Base-by-base conservation (phyloP, 2,329 filamentous ascomycete species). In the Podosphaera aphanis region DNA sequence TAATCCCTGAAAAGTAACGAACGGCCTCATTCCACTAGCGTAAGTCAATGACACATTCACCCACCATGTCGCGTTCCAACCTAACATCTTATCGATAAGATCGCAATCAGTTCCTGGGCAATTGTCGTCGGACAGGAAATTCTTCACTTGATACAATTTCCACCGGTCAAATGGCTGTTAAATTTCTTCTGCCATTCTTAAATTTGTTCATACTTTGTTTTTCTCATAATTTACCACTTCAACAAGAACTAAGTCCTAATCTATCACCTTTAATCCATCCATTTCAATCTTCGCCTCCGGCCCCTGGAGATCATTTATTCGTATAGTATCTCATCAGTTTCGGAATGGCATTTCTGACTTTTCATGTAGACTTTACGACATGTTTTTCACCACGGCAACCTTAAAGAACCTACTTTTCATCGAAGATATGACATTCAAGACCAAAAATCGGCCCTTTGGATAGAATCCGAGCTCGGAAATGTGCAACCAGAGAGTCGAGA, bases 371-470 rank as follows among this genome's bases (percentile, higher is more conserved):
- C 70, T 5, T 72, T 98, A 47, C 78, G 84, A 55, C 88, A 98
- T 62, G 78, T 95, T 56, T 90, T 83, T 63, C 86, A 94, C 60
- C 86, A 93, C 63, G 88, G 88, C 48, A 81, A 83, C 36, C 73
- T 88, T 60, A 66, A 71, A 53, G 74, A 93, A 53, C 86, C 86
- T 2, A 63, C 69, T 4, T 71, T 94, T 15, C 83, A 94, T 61
- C 71, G 79, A 48, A 77, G 74, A 54, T 68, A 79, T 49, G 84
- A 95, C 60, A 66, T 94, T 27, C 50, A 59, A 8, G 65, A 75
- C 39, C 70, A 51, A 10, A 49, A 48, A 18, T 51, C 77, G 15
- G 63, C 68, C 29, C 64, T 88, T 40, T 79, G 71, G 64, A 65
- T 81, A 47, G 66, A 71, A 10, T 68, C 69, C 44, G 74, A 78